Percentiles rank a stretch among this genome's conserved stretches.
Conservation (phyloP, 2,329 filamentous ascomycete genomes). For the Laburnicola sp. region DNA sequence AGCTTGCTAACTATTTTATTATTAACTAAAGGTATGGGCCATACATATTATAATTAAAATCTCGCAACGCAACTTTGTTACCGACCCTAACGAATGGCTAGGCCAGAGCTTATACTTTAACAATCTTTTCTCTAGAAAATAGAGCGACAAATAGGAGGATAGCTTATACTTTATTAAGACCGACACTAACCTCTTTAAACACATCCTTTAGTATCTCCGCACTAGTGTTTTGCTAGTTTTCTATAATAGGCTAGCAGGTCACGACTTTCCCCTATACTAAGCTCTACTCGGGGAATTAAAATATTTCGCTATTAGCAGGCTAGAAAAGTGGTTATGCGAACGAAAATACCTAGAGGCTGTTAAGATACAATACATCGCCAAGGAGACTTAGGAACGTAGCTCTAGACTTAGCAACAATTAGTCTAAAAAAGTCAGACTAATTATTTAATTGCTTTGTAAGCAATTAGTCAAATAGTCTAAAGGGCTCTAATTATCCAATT, state of each 20-base stretch:
- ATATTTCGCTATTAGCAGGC: conserved; percentile 35
- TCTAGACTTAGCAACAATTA: no score
- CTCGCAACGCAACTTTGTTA: conserved; percentile 12
- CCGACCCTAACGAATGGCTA: conserved; percentile 9
- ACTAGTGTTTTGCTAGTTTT: conserved; percentile 39
- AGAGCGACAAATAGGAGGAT: conserved; percentile 24
- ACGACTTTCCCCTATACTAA: conserved; percentile 37
- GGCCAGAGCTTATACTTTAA: conserved; percentile 14
- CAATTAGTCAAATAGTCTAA: no score
- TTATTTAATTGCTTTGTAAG: no score
- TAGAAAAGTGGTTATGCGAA: conserved; percentile 34
- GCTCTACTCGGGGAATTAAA: conserved; percentile 36
- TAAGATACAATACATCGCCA: conserved; percentile 7
- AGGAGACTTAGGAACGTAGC: neutral
- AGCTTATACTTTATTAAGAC: conserved; percentile 44
- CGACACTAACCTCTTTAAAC: conserved; percentile 38
- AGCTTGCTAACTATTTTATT: no score
- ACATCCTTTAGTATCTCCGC: conserved; percentile 44
- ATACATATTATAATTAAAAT: conserved; percentile 13
- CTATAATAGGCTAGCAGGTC: conserved; percentile 32
- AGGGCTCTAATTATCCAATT: no score
- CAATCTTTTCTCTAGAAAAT: conserved; percentile 9
- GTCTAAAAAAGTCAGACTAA: no score
- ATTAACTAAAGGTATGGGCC: neutral
- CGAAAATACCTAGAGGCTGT: conserved; percentile 25